Percentiles rank a stretch among this genome's conserved stretches.
Evolutionary conservation across 495 filamentous ascomycete genomes (phyloP).

Genomic region (Aspergillus coremiiformis): DNA sequence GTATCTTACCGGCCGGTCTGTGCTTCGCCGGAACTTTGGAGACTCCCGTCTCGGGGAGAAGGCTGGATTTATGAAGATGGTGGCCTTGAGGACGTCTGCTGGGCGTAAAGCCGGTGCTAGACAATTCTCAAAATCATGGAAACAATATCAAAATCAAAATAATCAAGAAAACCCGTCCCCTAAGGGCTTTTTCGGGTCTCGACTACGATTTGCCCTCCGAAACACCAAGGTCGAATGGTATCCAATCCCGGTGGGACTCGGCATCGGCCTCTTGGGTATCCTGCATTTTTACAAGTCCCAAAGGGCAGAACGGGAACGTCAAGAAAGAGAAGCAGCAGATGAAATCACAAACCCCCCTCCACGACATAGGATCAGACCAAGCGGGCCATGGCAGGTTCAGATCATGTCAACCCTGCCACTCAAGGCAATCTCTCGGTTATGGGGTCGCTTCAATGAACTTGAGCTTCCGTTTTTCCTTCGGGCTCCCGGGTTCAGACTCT

Average conservation of each 20-base stretch:
- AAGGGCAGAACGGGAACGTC: constrained; percentile 45
- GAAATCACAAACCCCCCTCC: constrained; percentile 50
- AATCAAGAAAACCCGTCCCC: constrained; percentile 27
- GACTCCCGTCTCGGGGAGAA: constrained; percentile 22
- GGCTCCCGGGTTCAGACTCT: constrained; percentile 90
- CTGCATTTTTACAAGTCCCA: constrained; percentile 74
- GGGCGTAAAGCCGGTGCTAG: constrained; percentile 29
- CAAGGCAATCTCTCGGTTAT: constrained; percentile 86
- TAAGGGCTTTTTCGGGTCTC: constrained; percentile 55
- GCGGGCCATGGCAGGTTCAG: constrained; percentile 93
- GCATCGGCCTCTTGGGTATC: constrained; percentile 78
- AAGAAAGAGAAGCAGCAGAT: constrained; percentile 44
- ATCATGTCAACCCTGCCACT: constrained; percentile 93
- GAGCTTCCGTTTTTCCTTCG: constrained; percentile 85
- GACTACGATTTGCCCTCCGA: constrained; percentile 54
- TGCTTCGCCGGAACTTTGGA: constrained; percentile 23
- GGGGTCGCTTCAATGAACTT: constrained; percentile 93
- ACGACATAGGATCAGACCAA: constrained; percentile 65
- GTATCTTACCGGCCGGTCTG: constrained; percentile 28
- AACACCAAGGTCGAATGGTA: constrained; percentile 86
- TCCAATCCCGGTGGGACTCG: constrained; percentile 87
- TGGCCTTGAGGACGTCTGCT: constrained; percentile 36
- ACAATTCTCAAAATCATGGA: constrained; percentile 36
- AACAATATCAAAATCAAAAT: constrained; percentile 22
- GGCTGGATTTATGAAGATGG: constrained; percentile 31